Percentiles rank a stretch among this genome's conserved stretches.
Conservation (phyloP, 108 stramenopile genomes). For the Aurantiochytrium sp. region DNA sequence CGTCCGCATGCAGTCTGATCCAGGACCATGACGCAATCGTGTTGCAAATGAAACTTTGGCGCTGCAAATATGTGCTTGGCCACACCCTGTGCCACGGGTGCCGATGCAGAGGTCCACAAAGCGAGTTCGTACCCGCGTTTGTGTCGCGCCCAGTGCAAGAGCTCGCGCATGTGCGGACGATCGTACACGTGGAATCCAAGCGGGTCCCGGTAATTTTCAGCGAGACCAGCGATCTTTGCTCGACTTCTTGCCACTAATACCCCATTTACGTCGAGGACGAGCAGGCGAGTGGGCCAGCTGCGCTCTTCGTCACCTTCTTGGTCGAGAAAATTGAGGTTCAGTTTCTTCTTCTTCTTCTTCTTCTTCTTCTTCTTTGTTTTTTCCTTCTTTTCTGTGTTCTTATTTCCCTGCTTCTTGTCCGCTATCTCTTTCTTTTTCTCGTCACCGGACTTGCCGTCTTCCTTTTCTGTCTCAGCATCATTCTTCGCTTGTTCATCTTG, state of each 20-base stretch:
- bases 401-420: not conserved
- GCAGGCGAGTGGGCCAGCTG: not conserved
- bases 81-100: not conserved
- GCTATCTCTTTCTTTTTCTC: not conserved
- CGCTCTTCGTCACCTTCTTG: not conserved
- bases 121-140: not conserved
- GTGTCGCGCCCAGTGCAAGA: not conserved
- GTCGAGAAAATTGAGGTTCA: not conserved
- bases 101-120: not conserved
- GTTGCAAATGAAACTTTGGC: not conserved
- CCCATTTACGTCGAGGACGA: not conserved
- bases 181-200: not conserved
- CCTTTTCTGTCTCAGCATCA: no score
- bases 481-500: no score
- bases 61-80: not conserved
- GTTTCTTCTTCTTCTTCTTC: not conserved
- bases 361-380: not conserved
- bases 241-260: not conserved
- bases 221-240: not conserved
- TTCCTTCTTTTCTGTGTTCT: not conserved
- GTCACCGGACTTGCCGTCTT: no score
- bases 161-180: not conserved
- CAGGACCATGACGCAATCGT: not conserved
- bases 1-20: not conserved
- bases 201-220: not conserved